These are phyloP conservation scores for Euphorbia peplus DNA, from an alignment of 345 rosid species.

Conservation along the genomic window DNA sequence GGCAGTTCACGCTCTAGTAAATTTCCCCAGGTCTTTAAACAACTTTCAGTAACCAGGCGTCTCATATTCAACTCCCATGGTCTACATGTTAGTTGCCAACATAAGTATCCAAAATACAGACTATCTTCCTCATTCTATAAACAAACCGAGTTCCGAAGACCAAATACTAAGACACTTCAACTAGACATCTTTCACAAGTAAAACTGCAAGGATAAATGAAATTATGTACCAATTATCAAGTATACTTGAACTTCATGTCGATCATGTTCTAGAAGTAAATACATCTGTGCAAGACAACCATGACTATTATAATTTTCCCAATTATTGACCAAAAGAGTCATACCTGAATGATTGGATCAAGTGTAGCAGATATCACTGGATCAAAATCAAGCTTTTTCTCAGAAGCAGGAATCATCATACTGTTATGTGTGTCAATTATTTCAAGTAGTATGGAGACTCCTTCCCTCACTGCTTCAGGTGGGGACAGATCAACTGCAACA, in stretches of 20 bases:
- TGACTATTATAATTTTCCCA: background rate
- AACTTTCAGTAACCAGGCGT: too few species aligned
- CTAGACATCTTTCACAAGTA: background rate
- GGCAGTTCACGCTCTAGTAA: too few species aligned
- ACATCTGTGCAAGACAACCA: background rate
- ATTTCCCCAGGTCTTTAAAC: too few species aligned
- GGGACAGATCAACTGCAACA: slow-evolving; percentile 86
- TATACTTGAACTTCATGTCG: background rate
- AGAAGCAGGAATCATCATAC: slow-evolving; percentile 82
- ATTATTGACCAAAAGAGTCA: slow-evolving; percentile 8
- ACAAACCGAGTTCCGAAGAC: background rate
- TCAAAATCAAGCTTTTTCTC: slow-evolving; percentile 64
- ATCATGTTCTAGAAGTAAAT: background rate
- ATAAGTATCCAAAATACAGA: background rate
- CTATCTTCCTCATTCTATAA: background rate
- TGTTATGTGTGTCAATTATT: slow-evolving; percentile 70
- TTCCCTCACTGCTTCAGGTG: slow-evolving; percentile 91
- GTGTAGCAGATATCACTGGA: slow-evolving; percentile 77
- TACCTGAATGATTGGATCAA: slow-evolving; percentile 96
- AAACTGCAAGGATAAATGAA: background rate
- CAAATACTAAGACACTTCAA: background rate
- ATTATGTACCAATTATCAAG: background rate
- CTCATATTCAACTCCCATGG: background rate
- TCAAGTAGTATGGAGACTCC: slow-evolving; percentile 90
- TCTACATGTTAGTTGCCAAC: background rate